These are phyloP conservation scores for Colletotrichum shisoi DNA, from an alignment of 2,329 filamentous ascomycete species.

Conservation along the genomic window DNA sequence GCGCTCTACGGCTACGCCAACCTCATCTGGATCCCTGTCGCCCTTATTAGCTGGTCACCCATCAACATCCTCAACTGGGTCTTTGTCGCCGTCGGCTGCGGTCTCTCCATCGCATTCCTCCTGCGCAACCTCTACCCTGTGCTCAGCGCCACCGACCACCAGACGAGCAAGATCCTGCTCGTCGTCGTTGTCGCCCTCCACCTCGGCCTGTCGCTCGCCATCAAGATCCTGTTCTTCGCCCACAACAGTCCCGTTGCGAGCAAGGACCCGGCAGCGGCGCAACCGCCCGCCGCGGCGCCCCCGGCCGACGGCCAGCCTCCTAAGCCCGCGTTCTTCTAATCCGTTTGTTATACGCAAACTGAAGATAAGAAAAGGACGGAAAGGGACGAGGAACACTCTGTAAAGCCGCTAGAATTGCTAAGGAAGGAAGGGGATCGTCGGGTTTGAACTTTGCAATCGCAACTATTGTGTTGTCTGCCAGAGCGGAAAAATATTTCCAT, in stretches of 20 bases:
- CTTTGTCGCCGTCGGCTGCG: constrained; percentile 88
- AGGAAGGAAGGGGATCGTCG: background rate
- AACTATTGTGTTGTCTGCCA: constrained; percentile 9
- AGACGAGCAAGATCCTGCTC: constrained; percentile 87
- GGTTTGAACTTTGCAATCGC: constrained; percentile 6
- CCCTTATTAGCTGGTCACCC: constrained; percentile 88
- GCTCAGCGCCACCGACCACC: constrained; percentile 87
- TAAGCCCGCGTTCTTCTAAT: constrained; percentile 29
- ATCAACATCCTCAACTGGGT: constrained; percentile 89
- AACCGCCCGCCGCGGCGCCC: constrained; percentile 21
- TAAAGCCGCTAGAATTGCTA: background rate
- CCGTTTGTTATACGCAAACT: background rate
- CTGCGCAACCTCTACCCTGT: constrained; percentile 90
- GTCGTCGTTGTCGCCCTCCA: constrained; percentile 85
- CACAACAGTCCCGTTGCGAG: constrained; percentile 66
- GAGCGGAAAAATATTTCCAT: constrained; percentile 6
- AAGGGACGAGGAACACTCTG: too few relatives aligned
- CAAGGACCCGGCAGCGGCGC: constrained; percentile 29
- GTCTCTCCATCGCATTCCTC: constrained; percentile 81
- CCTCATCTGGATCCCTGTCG: constrained; percentile 95
- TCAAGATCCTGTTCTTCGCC: constrained; percentile 97
- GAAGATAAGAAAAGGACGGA: too few relatives aligned
- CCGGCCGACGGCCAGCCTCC: constrained; percentile 34
- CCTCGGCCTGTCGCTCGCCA: constrained; percentile 87
- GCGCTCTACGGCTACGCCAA: constrained; percentile 96